Evolutionary conservation across 139 green algal species (phyloP), one percentile per base, ranked within the genome.

Genomic region (Penium margaritaceum): DNA sequence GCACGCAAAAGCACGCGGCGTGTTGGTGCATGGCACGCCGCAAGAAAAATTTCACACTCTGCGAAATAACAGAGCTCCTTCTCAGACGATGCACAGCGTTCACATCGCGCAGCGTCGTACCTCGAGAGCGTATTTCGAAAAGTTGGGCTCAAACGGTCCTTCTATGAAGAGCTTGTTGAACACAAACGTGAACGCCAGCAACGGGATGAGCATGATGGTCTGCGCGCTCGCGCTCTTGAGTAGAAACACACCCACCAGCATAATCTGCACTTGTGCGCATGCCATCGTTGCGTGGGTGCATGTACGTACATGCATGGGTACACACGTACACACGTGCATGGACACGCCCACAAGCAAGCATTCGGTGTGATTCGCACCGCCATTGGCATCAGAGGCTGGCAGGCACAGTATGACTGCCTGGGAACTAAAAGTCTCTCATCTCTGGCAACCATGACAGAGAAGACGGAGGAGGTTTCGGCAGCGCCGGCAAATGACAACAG

Each of bases 231-330:
- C 38, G 9, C 39, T 38, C 71, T 78, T 78, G 43, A 78, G 12
- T 29, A 30, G 53, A 66, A 78, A 77, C 5, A 78, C 7, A 30
- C 71, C 71, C 5, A 78, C 71, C 6, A 78, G 71, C 60, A 24
- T 75, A 5, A 78, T 9, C 24, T 78, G 71, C 34, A n/a, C n/a
- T n/a, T n/a, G n/a, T n/a, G n/a, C n/a, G n/a, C n/a, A n/a, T n/a
- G n/a, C n/a, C n/a, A n/a, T n/a, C n/a, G n/a, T n/a, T n/a, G n/a
- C n/a, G n/a, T n/a, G n/a, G n/a, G n/a, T n/a, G n/a, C n/a, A n/a
- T n/a, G n/a, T n/a, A n/a, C n/a, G n/a, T n/a, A n/a, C n/a, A n/a
- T n/a, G n/a, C n/a, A n/a, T n/a, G n/a, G n/a, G n/a, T n/a, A n/a
- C 44, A 55, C 44, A 55, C 44, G 19, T 55, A 21, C 44, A 55